Evolutionary conservation across 441 rosid genomes (phyloP).

Genomic region (Omphalea diandra): DNA sequence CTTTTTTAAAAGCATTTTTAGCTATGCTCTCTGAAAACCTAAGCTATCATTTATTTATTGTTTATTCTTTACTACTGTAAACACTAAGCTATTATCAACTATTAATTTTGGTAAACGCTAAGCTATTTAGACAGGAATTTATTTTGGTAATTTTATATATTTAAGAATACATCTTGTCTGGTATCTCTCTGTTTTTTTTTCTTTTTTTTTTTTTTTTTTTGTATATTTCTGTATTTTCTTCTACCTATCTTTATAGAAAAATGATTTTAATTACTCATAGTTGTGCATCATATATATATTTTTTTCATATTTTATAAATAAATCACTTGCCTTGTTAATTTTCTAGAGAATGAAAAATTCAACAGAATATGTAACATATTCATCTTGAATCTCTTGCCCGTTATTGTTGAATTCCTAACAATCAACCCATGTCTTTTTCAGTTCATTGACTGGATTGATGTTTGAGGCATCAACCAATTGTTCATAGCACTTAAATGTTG

Average conservation of each 20-base stretch:
- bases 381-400: background rate
- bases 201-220: background rate
- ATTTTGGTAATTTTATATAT: too few species aligned
- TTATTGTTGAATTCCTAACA: background rate
- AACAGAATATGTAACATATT: too few species aligned
- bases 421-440: background rate
- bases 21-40: background rate
- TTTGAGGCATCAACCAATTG: background rate
- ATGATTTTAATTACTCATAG: background rate
- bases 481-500: background rate
- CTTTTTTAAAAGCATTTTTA: background rate
- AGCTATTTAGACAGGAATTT: too few species aligned
- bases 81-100: too few species aligned
- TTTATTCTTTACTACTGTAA: background rate
- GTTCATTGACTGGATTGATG: background rate
- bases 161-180: background rate
- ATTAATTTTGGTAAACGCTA: too few species aligned
- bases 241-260: background rate
- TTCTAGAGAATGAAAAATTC: background rate
- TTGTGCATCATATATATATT: too few species aligned
- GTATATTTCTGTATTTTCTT: too few species aligned
- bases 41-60: background rate
- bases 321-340: background rate
- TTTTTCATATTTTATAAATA: background rate
- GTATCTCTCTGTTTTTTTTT: background rate